Percentiles rank a stretch among this genome's conserved stretches.
These are phyloP conservation scores for Umbelopsis sp. DNA, from an alignment of 192 early-diverging fungal species.

Conservation along the genomic window DNA sequence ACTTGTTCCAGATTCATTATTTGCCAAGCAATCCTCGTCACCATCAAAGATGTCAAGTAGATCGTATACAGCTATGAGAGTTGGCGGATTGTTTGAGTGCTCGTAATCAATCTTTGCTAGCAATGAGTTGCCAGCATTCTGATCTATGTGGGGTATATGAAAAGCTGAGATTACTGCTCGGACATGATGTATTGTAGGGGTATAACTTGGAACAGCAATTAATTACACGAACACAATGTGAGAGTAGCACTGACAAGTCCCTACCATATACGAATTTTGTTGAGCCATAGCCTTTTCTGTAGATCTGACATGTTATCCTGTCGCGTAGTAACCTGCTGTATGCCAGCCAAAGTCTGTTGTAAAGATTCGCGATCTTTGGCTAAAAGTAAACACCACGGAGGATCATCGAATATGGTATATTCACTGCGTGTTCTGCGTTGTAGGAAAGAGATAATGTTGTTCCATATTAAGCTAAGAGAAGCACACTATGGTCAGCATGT, in stretches of 20 bases:
- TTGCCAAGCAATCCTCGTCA: neutral
- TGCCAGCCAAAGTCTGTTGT: neutral
- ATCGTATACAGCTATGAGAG: neutral
- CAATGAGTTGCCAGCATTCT: neutral
- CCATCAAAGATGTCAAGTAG: neutral
- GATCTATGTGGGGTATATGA: neutral
- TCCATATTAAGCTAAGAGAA: neutral
- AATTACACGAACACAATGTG: neutral
- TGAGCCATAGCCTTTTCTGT: neutral
- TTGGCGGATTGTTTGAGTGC: neutral
- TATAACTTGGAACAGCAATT: neutral
- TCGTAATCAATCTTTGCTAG: neutral
- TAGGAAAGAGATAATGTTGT: neutral
- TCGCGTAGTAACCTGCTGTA: neutral
- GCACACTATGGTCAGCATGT: neutral
- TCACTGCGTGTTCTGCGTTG: neutral
- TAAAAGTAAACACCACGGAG: conserved; percentile 5
- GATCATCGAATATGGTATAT: neutral
- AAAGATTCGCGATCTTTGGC: neutral
- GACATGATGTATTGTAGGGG: neutral
- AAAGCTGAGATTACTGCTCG: conserved; percentile 10
- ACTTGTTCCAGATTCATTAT: neutral
- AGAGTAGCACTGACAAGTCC: neutral
- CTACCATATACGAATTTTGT: conserved; percentile 6
- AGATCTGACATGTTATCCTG: neutral